phyloP scores from a whole-genome alignment of 1,139 yeast species.

The Sugiyamaella novakii region DNA sequence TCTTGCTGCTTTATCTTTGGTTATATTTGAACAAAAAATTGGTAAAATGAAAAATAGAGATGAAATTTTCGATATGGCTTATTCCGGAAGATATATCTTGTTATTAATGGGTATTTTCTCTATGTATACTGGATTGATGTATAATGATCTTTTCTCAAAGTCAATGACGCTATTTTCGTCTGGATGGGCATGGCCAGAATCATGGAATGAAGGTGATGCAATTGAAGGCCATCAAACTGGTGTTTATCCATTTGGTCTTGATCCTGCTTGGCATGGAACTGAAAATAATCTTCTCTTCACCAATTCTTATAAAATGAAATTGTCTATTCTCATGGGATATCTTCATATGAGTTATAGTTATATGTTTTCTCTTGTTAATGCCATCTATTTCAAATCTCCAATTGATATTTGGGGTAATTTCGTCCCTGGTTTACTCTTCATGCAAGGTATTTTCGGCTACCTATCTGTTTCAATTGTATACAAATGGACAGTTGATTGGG shows the following conservation, averaged over 20 bases:
- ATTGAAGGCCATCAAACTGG: slow-evolving; percentile 66
- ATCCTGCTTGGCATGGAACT: slow-evolving; percentile 96
- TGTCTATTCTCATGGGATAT: slow-evolving; percentile 93
- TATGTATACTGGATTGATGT: slow-evolving; percentile 88
- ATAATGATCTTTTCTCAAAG: slow-evolving; percentile 90
- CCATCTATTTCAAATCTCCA: slow-evolving; percentile 66
- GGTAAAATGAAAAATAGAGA: slow-evolving; percentile 72
- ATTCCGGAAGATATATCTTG: slow-evolving; percentile 83
- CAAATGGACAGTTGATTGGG: slow-evolving; percentile 96
- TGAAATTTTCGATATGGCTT: slow-evolving; percentile 97
- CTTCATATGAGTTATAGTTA: slow-evolving; percentile 92
- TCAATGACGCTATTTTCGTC: slow-evolving; percentile 82
- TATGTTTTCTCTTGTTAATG: slow-evolving; percentile 80
- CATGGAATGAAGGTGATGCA: slow-evolving; percentile 62
- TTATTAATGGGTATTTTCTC: slow-evolving; percentile 91
- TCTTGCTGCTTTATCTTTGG: slow-evolving; percentile 69
- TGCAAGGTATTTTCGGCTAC: slow-evolving; percentile 96
- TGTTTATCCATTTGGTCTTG: slow-evolving; percentile 82
- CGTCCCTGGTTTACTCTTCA: slow-evolving; percentile 88
- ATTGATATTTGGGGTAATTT: slow-evolving; percentile 93
- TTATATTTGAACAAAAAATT: slow-evolving; percentile 66
- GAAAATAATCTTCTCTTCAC: slow-evolving; percentile 88
- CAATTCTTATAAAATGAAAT: slow-evolving; percentile 94
- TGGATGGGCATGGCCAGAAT: slow-evolving; percentile 91
- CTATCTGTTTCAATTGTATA: slow-evolving; percentile 79